A percentile compares a stretch with the other conserved stretches of the same genome.
Conservation (phyloP, 805 yeast genomes). For the Metschnikowia baotianmanensis region DNA sequence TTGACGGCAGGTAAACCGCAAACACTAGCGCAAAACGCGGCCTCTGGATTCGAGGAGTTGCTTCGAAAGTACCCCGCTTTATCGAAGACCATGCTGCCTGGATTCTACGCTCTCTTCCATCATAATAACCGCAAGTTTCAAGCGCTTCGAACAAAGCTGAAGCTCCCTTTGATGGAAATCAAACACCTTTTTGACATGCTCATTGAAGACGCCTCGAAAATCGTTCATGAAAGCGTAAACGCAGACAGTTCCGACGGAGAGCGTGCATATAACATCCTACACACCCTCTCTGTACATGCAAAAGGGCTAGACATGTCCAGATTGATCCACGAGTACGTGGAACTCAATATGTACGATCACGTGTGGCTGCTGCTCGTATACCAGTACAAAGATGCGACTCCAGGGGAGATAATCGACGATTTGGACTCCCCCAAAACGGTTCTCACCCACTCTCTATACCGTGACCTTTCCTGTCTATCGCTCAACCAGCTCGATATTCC, state of each 20-base stretch:
- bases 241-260: constrained; percentile 35
- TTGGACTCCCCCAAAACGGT: constrained; percentile 27
- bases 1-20: not conserved
- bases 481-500: constrained; percentile 53
- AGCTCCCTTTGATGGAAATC: constrained; percentile 27
- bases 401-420: constrained; percentile 20
- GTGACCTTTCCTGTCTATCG: constrained; percentile 38
- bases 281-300: constrained; percentile 28
- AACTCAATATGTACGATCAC: constrained; percentile 60
- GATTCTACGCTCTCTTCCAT: constrained; percentile 39
- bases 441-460: constrained; percentile 33
- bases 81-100: constrained; percentile 38
- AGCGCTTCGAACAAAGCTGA: constrained; percentile 27
- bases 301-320: constrained; percentile 48
- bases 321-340: constrained; percentile 68
- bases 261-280: constrained; percentile 30
- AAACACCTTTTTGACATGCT: constrained; percentile 31
- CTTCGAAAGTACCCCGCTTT: constrained; percentile 39
- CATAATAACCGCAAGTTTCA: constrained; percentile 37
- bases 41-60: constrained; percentile 35
- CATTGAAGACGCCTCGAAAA: constrained; percentile 33
- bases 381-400: constrained; percentile 29
- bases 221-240: constrained; percentile 39
- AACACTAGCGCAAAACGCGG: not conserved
- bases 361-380: constrained; percentile 53